Base-by-base conservation (phyloP, 371 early-diverging fungal species). In the Mortierella sp. region DNA sequence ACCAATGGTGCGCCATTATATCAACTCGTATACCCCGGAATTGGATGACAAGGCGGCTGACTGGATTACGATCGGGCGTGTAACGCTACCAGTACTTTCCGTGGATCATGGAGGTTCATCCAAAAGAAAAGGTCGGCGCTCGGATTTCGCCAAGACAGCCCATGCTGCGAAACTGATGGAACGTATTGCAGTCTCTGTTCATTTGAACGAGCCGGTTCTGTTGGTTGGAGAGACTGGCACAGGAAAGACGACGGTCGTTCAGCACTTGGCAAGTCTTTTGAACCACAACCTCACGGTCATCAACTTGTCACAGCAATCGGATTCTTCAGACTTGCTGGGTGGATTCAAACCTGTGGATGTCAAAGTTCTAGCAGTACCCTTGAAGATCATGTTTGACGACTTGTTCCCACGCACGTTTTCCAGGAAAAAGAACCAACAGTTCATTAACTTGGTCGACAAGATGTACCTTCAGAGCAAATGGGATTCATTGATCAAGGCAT, bases 221-320 rank as follows among this genome's bases (percentile, higher is more conserved):
- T 82, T 99, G 3, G 92, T 99, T 3, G 99, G 99, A 59, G 99
- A 99, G 78, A 99, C 99, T 0, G 99, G 99, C 50, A 96, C 97
- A 1, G 99, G 99, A 57, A 99, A 99, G 81, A 99, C 99, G 0
- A 95, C 99, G 0, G 90, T 96, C 3, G 92, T 99, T 16, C 99
- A 99, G 81, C 91, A 96, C 52, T 83, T 99, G 29, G 95, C 98
- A 8, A 82, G 90, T 31, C 83, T 91, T 77, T 79, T 92, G 56
- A 84, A 90, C 57, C 90, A 92, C 34, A 86, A 90, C 47, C 88
- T 99, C 57, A 83, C 90, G 14, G 97, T 96, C 22, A 88, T 99
- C 67, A 99, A 99, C 79, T 86, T 99, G 80, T 96, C 96, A 21
- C 97, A 97, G 76, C 99, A 99, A 80, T 92, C 96, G 24, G 99